phyloP scores from a whole-genome alignment of 2,329 filamentous ascomycete genomes.

The Ophiosphaerella narmari region DNA sequence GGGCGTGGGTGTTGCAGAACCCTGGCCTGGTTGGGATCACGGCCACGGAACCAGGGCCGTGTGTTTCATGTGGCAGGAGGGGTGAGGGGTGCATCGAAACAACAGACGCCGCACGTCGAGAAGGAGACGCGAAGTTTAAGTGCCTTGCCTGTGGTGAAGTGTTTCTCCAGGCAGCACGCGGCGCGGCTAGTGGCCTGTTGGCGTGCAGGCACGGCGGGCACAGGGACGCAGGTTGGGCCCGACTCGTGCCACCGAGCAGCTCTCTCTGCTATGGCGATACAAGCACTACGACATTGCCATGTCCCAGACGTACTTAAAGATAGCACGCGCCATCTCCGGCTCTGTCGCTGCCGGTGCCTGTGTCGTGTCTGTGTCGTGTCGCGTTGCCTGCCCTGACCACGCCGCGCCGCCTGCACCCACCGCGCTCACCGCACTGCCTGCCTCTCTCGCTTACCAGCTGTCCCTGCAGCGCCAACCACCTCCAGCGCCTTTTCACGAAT shows the following conservation, averaged over 20 bases:
- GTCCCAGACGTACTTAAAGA: no score
- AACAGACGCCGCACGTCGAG: slow-evolving; percentile 3
- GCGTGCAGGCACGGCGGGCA: no score
- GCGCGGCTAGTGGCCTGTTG: no score
- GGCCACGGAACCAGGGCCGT: slow-evolving; percentile 12
- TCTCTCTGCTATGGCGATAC: no score
- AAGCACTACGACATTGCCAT: no score
- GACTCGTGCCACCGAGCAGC: no score
- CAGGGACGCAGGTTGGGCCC: no score
- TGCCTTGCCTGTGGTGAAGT: neutral
- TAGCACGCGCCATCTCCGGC: no score
- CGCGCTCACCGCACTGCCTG: slow-evolving; percentile 18
- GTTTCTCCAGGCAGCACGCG: neutral
- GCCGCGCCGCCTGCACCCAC: slow-evolving; percentile 2
- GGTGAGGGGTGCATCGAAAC: slow-evolving; percentile 10
- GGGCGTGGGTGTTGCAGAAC: slow-evolving; percentile 8
- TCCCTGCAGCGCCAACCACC: slow-evolving; percentile 13
- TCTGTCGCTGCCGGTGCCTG: no score
- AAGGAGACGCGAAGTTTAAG: slow-evolving; percentile 11
- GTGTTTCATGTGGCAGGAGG: slow-evolving; percentile 14
- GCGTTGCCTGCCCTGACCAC: neutral
- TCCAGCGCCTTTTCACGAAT: neutral
- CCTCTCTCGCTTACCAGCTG: slow-evolving; percentile 6
- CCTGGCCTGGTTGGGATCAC: slow-evolving; percentile 14
- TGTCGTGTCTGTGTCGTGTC: no score